Conservation (phyloP, 2,329 filamentous ascomycete genomes). For the Colletotrichum sp. region DNA sequence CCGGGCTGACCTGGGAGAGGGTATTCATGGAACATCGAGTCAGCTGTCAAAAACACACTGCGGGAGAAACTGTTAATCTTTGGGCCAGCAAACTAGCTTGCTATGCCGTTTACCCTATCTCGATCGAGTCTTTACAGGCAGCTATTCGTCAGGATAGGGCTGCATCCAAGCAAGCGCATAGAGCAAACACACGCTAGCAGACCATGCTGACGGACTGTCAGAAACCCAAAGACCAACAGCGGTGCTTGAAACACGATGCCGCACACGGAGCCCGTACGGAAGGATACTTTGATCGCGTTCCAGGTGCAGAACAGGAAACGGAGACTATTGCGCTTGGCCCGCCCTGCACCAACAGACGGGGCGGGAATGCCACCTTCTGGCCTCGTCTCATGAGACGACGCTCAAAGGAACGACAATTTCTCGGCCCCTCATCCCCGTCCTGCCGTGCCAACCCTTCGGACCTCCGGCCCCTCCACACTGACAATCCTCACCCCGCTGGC, state of each 20-base stretch:
- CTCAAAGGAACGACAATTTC: not conserved
- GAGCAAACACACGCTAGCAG: not conserved
- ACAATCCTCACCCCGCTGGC: slow-evolving; percentile 68
- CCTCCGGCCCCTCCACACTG: slow-evolving; percentile 58
- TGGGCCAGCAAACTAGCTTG: not conserved
- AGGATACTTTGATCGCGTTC: not conserved
- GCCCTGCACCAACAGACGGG: not conserved
- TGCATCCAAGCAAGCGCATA: not conserved
- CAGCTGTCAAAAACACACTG: not conserved
- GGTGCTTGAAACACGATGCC: not conserved
- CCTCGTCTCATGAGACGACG: not conserved
- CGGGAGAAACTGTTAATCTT: not conserved
- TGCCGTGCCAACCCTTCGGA: slow-evolving; percentile 48
- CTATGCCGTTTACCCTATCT: not conserved
- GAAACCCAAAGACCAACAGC: not conserved
- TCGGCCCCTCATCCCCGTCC: slow-evolving; percentile 4
- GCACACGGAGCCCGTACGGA: not conserved
- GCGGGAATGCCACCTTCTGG: not conserved
- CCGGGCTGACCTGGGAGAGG: not conserved
- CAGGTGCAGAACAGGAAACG: not conserved
- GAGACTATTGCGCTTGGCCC: not conserved
- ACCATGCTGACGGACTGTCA: not conserved
- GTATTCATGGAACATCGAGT: not conserved
- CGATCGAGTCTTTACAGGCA: not conserved
- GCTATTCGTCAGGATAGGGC: not conserved